Conservation (phyloP, 495 filamentous ascomycete species). For the Usnea hakonensis region DNA sequence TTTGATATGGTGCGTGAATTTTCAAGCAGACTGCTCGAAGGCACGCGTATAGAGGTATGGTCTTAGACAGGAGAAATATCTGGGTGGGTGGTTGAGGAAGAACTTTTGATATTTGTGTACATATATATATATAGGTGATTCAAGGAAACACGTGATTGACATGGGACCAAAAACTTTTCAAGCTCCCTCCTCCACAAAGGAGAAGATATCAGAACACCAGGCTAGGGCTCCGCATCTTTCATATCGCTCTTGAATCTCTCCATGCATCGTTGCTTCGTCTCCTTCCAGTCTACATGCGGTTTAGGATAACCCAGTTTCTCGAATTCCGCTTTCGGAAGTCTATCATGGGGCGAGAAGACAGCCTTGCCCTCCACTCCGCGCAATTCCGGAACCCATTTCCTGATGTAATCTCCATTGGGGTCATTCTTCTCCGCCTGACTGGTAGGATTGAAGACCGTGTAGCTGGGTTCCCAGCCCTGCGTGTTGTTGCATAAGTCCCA, state of each 20-base stretch:
- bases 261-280: constrained; percentile 35
- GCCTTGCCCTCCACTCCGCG: constrained; percentile 36
- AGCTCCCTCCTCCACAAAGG: too few species aligned
- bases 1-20: too few species aligned
- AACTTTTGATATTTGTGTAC: too few species aligned
- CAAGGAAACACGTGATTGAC: too few species aligned
- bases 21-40: too few species aligned
- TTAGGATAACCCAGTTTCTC: constrained; percentile 39
- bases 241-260: constrained; percentile 37
- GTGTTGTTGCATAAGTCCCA: constrained; percentile 42
- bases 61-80: too few species aligned
- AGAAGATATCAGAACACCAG: not conserved
- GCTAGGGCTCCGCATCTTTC: constrained; percentile 26
- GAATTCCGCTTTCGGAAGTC: constrained; percentile 35
- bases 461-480: constrained; percentile 39
- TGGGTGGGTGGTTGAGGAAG: too few species aligned
- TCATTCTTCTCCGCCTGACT: constrained; percentile 47
- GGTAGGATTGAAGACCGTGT: constrained; percentile 41
- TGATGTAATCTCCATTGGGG: constrained; percentile 57
- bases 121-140: too few species aligned
- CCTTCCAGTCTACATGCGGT: constrained; percentile 37
- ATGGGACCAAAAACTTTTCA: accelerated
- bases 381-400: constrained; percentile 62
- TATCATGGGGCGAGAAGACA: constrained; percentile 33
- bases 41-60: too few species aligned